Percentiles rank a stretch among this genome's conserved stretches.
These are phyloP conservation scores for Populus nigra DNA, from an alignment of 345 rosid species.

Conservation along the genomic window DNA sequence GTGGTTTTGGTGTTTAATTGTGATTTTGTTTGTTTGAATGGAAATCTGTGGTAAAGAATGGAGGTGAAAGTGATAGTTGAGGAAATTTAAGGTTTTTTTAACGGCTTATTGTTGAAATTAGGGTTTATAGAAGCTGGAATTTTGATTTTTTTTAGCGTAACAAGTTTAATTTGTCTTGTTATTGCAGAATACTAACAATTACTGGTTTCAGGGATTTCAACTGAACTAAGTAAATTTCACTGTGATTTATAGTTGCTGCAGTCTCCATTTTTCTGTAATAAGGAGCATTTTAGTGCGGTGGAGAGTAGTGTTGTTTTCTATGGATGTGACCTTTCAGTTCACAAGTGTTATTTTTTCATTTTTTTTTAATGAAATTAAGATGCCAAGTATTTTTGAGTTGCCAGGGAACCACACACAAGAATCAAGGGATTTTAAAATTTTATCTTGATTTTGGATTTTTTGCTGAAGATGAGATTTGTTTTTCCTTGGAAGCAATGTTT, in stretches of 20 bases:
- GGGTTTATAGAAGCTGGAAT: conserved; percentile 5
- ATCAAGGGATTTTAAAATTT: not conserved
- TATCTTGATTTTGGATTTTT: conserved; percentile 7
- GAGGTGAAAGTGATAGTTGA: not conserved
- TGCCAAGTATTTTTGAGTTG: not conserved
- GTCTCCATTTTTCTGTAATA: too few species aligned
- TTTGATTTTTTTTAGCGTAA: not conserved
- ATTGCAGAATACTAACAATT: too few species aligned
- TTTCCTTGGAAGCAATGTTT: not conserved
- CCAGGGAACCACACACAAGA: not conserved
- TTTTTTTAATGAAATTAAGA: not conserved
- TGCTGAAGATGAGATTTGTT: not conserved
- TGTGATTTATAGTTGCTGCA: too few species aligned
- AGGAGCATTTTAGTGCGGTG: not conserved
- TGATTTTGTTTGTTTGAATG: too few species aligned
- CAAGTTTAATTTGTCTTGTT: too few species aligned
- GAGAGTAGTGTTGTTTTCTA: not conserved
- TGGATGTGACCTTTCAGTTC: not conserved
- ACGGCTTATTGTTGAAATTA: not conserved
- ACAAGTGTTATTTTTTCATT: not conserved
- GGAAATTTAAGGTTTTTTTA: not conserved
- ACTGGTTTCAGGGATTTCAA: too few species aligned
- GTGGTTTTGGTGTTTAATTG: too few species aligned
- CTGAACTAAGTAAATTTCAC: too few species aligned
- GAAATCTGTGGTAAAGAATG: not conserved